Evolutionary conservation across 306 rosid species (phyloP), one percentile per base, ranked within the genome.

Genomic region (Dryas drummondii): DNA sequence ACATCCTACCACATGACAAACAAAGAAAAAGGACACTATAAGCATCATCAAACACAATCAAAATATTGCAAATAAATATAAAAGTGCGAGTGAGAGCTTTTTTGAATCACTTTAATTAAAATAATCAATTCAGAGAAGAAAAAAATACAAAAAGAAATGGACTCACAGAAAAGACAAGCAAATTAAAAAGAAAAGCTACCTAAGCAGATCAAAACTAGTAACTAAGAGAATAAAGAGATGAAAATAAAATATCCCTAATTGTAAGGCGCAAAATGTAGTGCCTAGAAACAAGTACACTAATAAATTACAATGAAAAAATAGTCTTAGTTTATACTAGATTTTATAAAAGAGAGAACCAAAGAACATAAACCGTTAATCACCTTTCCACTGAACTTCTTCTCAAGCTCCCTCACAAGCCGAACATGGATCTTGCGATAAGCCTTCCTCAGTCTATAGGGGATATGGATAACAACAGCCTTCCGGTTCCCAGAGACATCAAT

Each of bases 301-400:
- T 0, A 16, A 40, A 55, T 45, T 10, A 75, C 7, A 8, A 12
- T 3, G 66, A 12, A 66, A n/a, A 48, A 26, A 19, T 15, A 41
- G 17, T 9, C 4, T 10, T 4, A 16, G 15, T 16, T 70, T 32
- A 12, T 46, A 9, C 47, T 5, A 40, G 16, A 68, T 6, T 48
- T 5, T 19, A 52, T 5, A 52, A 52, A 14, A 17, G 2, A 48
- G 4, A 22, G 5, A 70, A 26, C 10, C 17, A 5, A 41, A 3
- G 60, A 11, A 19, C 4, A 59, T 2, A 7, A 3, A 48, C 9
- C 6, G 19, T n/a, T 3, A 8, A 52, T 40, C 60, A 88, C 97
- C 93, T 88, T 91, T 45, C 96, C 96, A 63, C 96, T 91, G 79
- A 87, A 88, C 68, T 85, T 91, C 74, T 91, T 91, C 78, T 88